Conservation (phyloP, 73 alveolate genomes). For the Paramecium sexaurelia region DNA sequence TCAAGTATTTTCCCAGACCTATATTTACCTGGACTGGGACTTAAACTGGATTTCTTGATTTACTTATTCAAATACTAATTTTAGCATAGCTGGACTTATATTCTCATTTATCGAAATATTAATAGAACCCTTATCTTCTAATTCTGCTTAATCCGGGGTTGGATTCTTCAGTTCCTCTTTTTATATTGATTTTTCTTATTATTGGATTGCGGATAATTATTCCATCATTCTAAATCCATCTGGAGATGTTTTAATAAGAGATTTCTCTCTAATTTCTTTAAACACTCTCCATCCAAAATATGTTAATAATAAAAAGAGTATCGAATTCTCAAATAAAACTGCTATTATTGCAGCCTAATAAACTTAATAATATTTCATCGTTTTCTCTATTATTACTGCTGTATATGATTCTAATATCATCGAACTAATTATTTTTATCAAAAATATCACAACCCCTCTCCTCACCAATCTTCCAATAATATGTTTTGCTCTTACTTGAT, state of each 20-base stretch:
- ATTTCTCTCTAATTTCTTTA: neutral
- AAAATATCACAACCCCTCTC: neutral
- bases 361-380: neutral
- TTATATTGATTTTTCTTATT: neutral
- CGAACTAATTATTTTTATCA: neutral
- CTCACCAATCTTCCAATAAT: neutral
- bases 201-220: neutral
- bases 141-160: neutral
- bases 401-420: neutral
- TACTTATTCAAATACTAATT: neutral
- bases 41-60: constrained; percentile 29
- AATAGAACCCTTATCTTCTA: neutral
- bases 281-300: neutral
- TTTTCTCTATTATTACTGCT: neutral
- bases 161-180: neutral
- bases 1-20: constrained; percentile 53
- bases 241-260: neutral
- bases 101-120: neutral
- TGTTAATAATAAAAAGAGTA: neutral
- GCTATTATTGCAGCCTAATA: neutral
- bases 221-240: neutral
- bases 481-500: neutral
- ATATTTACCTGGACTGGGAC: constrained; percentile 49
- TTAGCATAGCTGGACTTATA: constrained; percentile 14
- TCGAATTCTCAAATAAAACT: neutral